phyloP scores from a whole-genome alignment of 345 rosid species.

The Populus tremula region DNA sequence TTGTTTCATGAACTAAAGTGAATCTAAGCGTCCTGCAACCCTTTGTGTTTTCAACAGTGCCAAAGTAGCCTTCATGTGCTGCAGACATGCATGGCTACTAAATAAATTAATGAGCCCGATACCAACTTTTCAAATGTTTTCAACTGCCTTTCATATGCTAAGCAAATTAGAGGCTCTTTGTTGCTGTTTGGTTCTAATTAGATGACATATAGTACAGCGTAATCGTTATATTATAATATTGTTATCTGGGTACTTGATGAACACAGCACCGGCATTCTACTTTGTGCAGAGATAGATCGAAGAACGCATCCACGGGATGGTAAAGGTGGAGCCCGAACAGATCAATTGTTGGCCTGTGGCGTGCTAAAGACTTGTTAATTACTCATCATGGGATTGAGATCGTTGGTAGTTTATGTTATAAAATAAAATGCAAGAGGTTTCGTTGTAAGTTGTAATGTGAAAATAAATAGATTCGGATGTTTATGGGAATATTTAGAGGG shows the following conservation, averaged over 20 bases:
- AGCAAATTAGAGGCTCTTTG: not conserved
- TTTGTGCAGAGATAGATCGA: not conserved
- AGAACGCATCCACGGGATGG: not conserved
- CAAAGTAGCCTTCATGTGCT: conserved; percentile 30
- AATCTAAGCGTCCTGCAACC: conserved; percentile 8
- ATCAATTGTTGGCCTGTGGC: not conserved
- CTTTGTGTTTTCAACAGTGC: not conserved
- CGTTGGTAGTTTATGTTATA: not conserved
- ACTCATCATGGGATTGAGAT: not conserved
- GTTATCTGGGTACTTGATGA: not conserved
- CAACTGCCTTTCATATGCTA: conserved; percentile 8
- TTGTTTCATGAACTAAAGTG: conserved; percentile 10
- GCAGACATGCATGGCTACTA: not conserved
- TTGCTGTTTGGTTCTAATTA: not conserved
- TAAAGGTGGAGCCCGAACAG: not conserved
- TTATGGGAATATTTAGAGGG: too few species aligned
- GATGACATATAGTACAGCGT: not conserved
- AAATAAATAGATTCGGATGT: too few species aligned
- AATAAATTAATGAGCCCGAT: not conserved
- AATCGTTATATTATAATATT: not conserved
- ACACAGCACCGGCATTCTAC: not conserved
- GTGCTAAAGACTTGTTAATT: not conserved
- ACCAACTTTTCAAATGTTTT: not conserved
- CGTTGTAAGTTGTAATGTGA: too few species aligned
- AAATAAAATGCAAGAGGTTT: too few species aligned